Evolutionary conservation across 2,329 filamentous ascomycete species (phyloP), one percentile per base, ranked within the genome.

Genomic region (Ophiostoma pallidulum): DNA sequence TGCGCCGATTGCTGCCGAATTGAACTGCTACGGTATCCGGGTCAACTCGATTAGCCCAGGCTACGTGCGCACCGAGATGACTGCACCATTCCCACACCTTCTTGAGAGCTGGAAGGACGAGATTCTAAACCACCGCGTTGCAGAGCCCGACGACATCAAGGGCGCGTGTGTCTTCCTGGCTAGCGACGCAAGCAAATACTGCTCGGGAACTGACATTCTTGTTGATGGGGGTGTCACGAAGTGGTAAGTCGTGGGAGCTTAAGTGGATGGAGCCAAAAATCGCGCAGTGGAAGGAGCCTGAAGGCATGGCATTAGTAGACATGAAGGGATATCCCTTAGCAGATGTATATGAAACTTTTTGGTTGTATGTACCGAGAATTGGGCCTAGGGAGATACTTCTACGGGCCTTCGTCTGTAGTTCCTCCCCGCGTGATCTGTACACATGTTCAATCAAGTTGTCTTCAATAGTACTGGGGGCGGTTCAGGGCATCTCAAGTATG

Each of bases 31-130:
- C 1, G 76, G 76, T 4, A 83, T 86, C 51, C 69, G 82, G 0
- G 77, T 86, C 47, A 86, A 86, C 62, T 83, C 78, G 24, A 40
- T 54, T 73, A 82, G 77, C 38, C 81, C 82, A 0, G 82, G 82
- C 0, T 80, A 84, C 54, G 82, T 84, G 50, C 65, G 80, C 6
- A 84, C 80, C 2, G 76, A 79, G 1, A 89, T 89, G 85, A 83
- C 86, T 0, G 70, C 79, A 52, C 73, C 84, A 55, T 81, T 77
- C 18, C 84, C 84, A 0, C 79, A 82, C 31, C 64, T 72, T 32
- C 62, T 61, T 46, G 61, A 66, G 43, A 73, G 77, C 47, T 89
- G 84, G 84, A 76, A 81, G 45, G 75, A 70, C 48, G 78, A 86
- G 65, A 88, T 86, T 59, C 87, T 88, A 83, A 70, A 88, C 54